Evolutionary conservation across 75 land plant species (phyloP).

Genomic region (Pinus taeda): DNA sequence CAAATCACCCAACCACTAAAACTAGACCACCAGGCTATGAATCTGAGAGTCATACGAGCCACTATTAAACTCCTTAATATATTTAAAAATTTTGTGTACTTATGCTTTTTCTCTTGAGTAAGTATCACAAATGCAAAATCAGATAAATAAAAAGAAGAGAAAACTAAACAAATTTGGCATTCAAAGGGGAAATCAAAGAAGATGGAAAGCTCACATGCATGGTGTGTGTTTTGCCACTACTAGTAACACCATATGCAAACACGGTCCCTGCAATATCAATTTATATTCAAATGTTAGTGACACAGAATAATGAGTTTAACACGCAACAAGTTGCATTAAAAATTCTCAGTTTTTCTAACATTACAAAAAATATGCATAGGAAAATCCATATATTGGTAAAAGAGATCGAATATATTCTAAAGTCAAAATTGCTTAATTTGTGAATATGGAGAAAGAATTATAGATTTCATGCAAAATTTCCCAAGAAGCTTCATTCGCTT

Average conservation of each 20-base stretch:
- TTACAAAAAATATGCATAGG: no score
- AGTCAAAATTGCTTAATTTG: no score
- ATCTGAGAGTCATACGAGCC: no score
- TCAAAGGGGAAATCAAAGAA: neutral
- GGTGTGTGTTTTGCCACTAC: slow-evolving; percentile 91
- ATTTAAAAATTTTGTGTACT: neutral
- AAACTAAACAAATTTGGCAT: neutral
- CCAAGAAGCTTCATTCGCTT: no score
- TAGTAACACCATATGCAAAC: slow-evolving; percentile 95
- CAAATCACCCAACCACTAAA: neutral
- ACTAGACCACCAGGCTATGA: neutral
- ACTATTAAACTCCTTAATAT: no score
- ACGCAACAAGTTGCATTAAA: neutral
- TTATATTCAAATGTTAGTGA: neutral
- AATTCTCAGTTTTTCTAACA: no score
- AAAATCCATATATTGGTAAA: no score
- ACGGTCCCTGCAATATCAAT: slow-evolving; percentile 60
- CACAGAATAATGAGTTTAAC: neutral
- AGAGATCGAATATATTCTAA: no score
- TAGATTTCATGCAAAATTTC: no score
- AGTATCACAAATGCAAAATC: neutral
- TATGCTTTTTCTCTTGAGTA: neutral
- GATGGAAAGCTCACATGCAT: slow-evolving; percentile 76
- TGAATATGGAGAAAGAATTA: no score
- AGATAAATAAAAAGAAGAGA: neutral